Percentiles rank a stretch among this genome's conserved stretches.
Conservation (phyloP, 1,284 basidiomycete species). For the Microbotryomycetes sp. region DNA sequence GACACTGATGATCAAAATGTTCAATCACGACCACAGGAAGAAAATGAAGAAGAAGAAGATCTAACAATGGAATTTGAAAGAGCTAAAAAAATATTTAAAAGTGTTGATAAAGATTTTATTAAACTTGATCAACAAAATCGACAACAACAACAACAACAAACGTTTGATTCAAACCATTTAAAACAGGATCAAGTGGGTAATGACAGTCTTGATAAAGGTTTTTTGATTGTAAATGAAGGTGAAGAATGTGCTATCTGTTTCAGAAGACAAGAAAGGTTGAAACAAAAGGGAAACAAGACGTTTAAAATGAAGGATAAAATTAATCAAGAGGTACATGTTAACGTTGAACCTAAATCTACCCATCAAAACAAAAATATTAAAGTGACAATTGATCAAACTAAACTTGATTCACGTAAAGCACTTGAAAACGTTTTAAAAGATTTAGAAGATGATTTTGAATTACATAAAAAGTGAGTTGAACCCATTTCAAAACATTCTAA, state of each 20-base stretch:
- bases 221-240: neutral
- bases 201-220: neutral
- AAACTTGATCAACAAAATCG: too few species aligned
- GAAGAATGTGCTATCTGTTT: neutral
- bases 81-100: neutral
- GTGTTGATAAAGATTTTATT: too few species aligned
- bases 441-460: conserved; percentile 23
- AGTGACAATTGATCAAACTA: neutral
- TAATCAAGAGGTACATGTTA: neutral
- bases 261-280: neutral
- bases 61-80: neutral
- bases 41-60: neutral
- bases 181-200: neutral
- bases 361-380: neutral
- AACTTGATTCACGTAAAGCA: neutral
- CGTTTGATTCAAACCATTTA: too few species aligned
- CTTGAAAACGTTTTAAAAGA: conserved; percentile 15
- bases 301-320: neutral
- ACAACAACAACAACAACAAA: neutral
- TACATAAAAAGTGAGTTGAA: conserved; percentile 51
- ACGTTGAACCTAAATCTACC: neutral
- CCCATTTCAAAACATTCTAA: neutral
- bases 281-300: neutral
- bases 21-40: neutral
- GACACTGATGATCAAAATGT: neutral